Evolutionary conservation across 306 rosid genomes (phyloP).

Genomic region (Inga oerstediana): DNA sequence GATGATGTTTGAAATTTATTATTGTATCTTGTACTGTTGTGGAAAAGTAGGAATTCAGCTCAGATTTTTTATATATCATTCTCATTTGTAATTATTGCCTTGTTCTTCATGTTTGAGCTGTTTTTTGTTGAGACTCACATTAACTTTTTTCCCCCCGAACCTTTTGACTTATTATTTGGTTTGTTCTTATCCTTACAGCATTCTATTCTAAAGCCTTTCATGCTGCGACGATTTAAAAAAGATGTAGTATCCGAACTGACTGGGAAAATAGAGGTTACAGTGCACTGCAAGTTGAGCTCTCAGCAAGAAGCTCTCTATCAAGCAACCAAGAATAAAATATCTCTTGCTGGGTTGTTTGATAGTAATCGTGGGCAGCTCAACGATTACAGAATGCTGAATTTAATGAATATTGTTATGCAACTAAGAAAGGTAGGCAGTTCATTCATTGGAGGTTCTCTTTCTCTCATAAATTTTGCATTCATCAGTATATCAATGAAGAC

Average conservation of each 20-base stretch:
- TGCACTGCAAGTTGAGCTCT: conserved; percentile 97
- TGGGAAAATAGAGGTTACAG: conserved; percentile 85
- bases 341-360: conserved; percentile 93
- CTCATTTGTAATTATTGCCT: conserved; percentile 25
- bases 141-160: neutral
- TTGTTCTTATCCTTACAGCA: conserved; percentile 59
- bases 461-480: neutral
- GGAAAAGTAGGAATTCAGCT: conserved; percentile 19
- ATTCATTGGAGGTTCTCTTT: conserved; percentile 1
- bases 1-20: conserved; percentile 1
- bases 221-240: conserved; percentile 93
- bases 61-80: neutral
- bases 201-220: conserved; percentile 94
- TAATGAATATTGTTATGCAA: conserved; percentile 97
- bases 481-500: conserved; percentile 17
- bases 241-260: conserved; percentile 96
- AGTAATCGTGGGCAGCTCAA: conserved; percentile 86
- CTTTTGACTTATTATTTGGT: conserved; percentile 32
- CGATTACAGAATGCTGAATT: conserved; percentile 80
- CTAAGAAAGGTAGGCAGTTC: conserved; percentile 73
- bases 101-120: neutral
- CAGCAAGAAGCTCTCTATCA: conserved; percentile 97
- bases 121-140: neutral
- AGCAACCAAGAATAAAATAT: conserved; percentile 98
- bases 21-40: neutral